phyloP scores from a whole-genome alignment of 805 yeast species.

The Saccharomycopsis olivae region DNA sequence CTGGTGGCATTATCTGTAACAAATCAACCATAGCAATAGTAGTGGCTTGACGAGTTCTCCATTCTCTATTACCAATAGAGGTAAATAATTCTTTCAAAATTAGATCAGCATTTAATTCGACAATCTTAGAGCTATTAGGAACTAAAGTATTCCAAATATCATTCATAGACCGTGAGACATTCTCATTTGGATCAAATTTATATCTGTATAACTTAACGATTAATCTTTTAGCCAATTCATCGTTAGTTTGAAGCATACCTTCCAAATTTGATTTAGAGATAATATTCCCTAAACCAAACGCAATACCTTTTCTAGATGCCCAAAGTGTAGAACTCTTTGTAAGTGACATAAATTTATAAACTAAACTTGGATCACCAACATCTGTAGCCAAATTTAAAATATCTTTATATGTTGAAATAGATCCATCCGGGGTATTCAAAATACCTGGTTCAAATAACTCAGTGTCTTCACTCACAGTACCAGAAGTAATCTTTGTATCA shows the following conservation, averaged over 20 bases:
- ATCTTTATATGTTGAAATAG: conserved; percentile 86
- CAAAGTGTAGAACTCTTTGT: conserved; percentile 82
- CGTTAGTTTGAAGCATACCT: conserved; percentile 43
- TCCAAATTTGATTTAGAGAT: conserved; percentile 70
- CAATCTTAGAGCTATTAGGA: conserved; percentile 39
- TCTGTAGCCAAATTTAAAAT: conserved; percentile 82
- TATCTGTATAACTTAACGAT: conserved; percentile 80
- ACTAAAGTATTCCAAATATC: conserved; percentile 78
- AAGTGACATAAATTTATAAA: conserved; percentile 86
- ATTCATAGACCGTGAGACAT: conserved; percentile 74
- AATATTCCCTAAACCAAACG: conserved; percentile 83
- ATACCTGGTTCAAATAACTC: conserved; percentile 77
- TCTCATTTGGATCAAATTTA: conserved; percentile 69
- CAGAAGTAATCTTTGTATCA: conserved; percentile 40
- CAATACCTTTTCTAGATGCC: conserved; percentile 90
- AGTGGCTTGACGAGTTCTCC: conserved; percentile 91
- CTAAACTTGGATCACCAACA: conserved; percentile 90
- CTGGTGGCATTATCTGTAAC: conserved; percentile 40
- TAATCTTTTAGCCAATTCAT: conserved; percentile 43
- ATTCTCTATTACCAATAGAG: conserved; percentile 73
- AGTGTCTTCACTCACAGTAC: conserved; percentile 68
- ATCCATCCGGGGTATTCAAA: conserved; percentile 71
- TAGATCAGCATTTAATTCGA: conserved; percentile 41
- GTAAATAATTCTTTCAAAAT: conserved; percentile 55
- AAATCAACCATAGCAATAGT: conserved; percentile 61